Conservation (phyloP, 257 asterid species). For the Linderniella brevidens region DNA sequence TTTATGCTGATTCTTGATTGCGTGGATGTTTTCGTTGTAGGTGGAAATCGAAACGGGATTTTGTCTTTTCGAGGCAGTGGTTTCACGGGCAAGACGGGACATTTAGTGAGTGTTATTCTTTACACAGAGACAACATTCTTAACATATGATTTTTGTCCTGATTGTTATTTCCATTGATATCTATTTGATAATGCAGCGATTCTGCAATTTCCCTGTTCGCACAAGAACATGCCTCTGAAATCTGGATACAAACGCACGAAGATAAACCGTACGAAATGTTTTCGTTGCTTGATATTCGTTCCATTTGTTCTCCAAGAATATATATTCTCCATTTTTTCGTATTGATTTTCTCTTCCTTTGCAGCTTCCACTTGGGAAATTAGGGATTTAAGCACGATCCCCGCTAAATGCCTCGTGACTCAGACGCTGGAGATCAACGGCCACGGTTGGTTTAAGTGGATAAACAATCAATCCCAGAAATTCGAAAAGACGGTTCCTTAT, state of each 20-base stretch:
- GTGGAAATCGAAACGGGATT: conserved; percentile 88
- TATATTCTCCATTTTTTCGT: conserved; percentile 14
- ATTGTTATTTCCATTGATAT: too few species aligned
- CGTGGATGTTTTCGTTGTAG: conserved; percentile 45
- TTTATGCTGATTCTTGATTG: too few species aligned
- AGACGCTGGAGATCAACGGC: conserved; percentile 65
- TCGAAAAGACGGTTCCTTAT: conserved; percentile 75
- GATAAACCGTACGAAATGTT: conserved; percentile 53
- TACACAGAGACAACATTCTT: too few species aligned
- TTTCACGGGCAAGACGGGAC: conserved; percentile 96
- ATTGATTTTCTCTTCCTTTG: conserved; percentile 11
- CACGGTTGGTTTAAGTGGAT: conserved; percentile 85
- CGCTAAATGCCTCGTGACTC: conserved; percentile 67
- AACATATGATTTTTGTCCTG: too few species aligned
- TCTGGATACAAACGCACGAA: conserved; percentile 77
- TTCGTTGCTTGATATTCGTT: too few species aligned
- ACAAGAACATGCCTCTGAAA: conserved; percentile 64
- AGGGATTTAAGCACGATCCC: conserved; percentile 35
- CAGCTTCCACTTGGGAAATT: conserved; percentile 97
- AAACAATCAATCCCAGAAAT: conserved; percentile 40
- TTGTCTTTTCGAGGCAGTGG: conserved; percentile 94
- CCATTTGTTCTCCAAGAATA: not conserved
- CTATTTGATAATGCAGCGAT: conserved; percentile 44
- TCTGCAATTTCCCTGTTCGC: conserved; percentile 75
- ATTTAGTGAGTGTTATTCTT: conserved; percentile 65